phyloP scores from a whole-genome alignment of 2,329 filamentous ascomycete genomes.

The Aureobasidium uvarum region DNA sequence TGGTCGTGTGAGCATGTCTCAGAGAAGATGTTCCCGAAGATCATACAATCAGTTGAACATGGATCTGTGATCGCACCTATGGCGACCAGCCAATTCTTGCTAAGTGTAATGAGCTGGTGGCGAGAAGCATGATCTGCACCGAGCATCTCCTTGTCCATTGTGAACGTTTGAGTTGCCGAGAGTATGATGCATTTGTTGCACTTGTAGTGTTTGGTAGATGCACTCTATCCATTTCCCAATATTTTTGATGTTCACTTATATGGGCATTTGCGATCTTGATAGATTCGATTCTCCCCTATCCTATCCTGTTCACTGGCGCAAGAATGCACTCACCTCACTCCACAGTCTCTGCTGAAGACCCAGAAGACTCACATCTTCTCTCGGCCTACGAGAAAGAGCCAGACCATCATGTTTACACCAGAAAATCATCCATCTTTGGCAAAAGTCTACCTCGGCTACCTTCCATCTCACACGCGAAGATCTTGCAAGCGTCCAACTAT shows the following conservation, averaged over 20 bases:
- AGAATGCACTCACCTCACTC: not conserved
- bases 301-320: not conserved
- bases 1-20: slow-evolving; percentile 1
- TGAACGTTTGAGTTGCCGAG: not conserved
- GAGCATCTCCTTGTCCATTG: not conserved
- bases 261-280: not conserved
- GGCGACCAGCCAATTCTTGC: not conserved
- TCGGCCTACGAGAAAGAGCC: not conserved
- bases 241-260: not conserved
- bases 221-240: not conserved
- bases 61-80: not conserved
- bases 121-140: not conserved
- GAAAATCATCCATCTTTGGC: not conserved
- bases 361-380: not conserved
- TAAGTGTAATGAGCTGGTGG: not conserved
- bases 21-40: too few relatives aligned
- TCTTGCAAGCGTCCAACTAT: not conserved
- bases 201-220: not conserved
- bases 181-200: not conserved
- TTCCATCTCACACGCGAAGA: not conserved
- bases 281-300: not conserved
- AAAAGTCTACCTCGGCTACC: not conserved
- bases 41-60: not conserved
- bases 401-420: not conserved
- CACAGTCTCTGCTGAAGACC: not conserved